Conservation (phyloP, 2,329 filamentous ascomycete species). For the Colletotrichum simmondsii region DNA sequence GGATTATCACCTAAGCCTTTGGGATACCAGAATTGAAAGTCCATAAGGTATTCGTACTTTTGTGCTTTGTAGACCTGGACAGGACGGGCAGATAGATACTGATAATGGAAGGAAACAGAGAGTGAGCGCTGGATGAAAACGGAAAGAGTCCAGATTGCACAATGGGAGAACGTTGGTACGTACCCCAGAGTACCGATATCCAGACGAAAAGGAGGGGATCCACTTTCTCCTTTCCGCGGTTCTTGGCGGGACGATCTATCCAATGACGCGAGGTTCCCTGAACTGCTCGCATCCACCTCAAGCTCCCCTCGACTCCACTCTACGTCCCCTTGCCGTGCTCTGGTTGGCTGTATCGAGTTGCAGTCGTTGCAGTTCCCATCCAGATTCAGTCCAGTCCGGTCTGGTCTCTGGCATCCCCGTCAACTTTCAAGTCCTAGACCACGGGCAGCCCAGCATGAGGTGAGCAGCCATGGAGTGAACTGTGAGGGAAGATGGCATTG, state of each 20-base stretch:
- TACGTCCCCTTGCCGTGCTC: neutral
- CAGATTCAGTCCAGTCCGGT: constrained; percentile 9
- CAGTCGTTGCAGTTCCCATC: constrained; percentile 19
- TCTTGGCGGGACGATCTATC: constrained; percentile 25
- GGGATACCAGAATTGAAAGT: too few species aligned
- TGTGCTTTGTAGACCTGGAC: too few species aligned
- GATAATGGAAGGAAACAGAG: too few species aligned
- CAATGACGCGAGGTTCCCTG: constrained; percentile 10
- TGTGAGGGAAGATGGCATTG: neutral
- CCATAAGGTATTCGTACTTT: too few species aligned
- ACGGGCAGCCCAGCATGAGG: neutral
- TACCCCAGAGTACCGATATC: neutral
- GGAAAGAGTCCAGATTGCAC: constrained; percentile 2
- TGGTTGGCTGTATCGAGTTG: constrained; percentile 21
- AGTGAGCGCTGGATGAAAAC: neutral
- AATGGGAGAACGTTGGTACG: neutral
- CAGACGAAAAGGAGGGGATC: constrained; percentile 8
- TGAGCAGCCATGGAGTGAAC: neutral
- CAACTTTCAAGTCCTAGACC: too few species aligned
- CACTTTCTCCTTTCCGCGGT: constrained; percentile 31
- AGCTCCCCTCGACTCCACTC: constrained; percentile 6
- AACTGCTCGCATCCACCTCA: constrained; percentile 4
- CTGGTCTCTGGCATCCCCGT: constrained; percentile 3
- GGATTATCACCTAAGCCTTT: too few species aligned
- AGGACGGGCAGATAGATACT: too few species aligned